Evolutionary conservation across 2,329 filamentous ascomycete genomes (phyloP), one percentile per base, ranked within the genome.

Genomic region (Conoideocrella luteorostrata): DNA sequence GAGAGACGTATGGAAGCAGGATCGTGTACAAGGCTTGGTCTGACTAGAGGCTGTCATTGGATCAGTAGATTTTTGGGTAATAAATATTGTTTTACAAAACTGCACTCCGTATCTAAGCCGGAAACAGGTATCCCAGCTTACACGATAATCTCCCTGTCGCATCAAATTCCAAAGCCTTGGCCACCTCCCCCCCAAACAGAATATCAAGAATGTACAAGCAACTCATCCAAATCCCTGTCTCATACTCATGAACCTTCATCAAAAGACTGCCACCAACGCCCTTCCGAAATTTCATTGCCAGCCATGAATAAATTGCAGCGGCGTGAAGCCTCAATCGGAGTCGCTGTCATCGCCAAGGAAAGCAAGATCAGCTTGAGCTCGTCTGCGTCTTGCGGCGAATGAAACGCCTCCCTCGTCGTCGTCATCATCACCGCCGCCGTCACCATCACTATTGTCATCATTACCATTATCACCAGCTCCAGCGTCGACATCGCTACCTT

Each of bases 11-110:
- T 63, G 91, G 91, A 2, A 80, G 80, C 50, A 80, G 81, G 51
- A 88, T 84, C 52, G 82, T 94, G 50, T 97, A 95, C 69, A 82
- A 80, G 58, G 87, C 80, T 0, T 97, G 91, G 91, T 80, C 83
- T 62, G 81, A 80, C 50, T 80, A 66, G 39, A 4, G 10, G n/a
- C n/a, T n/a, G n/a, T n/a, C n/a, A n/a, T n/a, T n/a, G n/a, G n/a
- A n/a, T n/a, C n/a, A n/a, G n/a, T n/a, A n/a, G n/a, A n/a, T n/a
- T n/a, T n/a, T n/a, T n/a, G n/a, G n/a, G n/a, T n/a, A n/a, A n/a
- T n/a, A n/a, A n/a, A n/a, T n/a, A n/a, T n/a, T n/a, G n/a, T n/a
- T n/a, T n/a, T n/a, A n/a, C n/a, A n/a, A n/a, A n/a, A n/a, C n/a
- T n/a, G n/a, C n/a, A n/a, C n/a, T n/a, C n/a, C n/a, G n/a, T n/a